Percentiles rank a stretch among this genome's conserved stretches.
Conservation (phyloP, 345 rosid species). For the Populus ilicifolia region DNA sequence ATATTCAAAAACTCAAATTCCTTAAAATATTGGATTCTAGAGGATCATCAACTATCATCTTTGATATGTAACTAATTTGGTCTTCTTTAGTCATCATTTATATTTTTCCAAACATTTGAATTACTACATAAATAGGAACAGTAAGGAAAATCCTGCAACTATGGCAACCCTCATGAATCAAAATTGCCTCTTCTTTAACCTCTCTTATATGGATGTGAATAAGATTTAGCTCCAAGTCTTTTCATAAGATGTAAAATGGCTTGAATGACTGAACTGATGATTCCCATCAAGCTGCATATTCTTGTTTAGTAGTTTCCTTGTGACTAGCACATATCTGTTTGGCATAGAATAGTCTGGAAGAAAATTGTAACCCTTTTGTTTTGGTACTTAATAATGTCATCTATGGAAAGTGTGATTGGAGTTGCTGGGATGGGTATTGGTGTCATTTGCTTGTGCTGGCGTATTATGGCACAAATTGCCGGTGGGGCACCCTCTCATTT, state of each 20-base stretch:
- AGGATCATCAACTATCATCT: neutral
- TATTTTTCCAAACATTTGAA: too few species aligned
- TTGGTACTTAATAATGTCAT: neutral
- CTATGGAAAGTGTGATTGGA: neutral
- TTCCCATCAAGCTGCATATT: neutral
- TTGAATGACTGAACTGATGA: neutral
- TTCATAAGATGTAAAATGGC: neutral
- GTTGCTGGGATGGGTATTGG: neutral
- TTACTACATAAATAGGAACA: neutral
- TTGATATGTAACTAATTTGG: neutral
- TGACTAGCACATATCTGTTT: neutral
- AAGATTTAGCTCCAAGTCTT: neutral
- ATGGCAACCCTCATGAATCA: neutral
- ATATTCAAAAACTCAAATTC: too few species aligned
- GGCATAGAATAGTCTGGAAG: neutral
- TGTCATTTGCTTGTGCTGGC: slow-evolving; percentile 17
- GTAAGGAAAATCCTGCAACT: neutral
- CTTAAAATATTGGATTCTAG: too few species aligned
- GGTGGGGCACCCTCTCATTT: slow-evolving; percentile 16
- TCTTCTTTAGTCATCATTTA: neutral
- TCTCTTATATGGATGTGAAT: neutral
- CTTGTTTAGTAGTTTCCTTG: neutral
- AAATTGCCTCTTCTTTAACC: neutral
- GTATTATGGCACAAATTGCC: slow-evolving; percentile 24
- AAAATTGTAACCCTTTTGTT: neutral